These are phyloP conservation scores for Cardiospermum halicacabum DNA, from an alignment of 345 rosid species.

Conservation along the genomic window DNA sequence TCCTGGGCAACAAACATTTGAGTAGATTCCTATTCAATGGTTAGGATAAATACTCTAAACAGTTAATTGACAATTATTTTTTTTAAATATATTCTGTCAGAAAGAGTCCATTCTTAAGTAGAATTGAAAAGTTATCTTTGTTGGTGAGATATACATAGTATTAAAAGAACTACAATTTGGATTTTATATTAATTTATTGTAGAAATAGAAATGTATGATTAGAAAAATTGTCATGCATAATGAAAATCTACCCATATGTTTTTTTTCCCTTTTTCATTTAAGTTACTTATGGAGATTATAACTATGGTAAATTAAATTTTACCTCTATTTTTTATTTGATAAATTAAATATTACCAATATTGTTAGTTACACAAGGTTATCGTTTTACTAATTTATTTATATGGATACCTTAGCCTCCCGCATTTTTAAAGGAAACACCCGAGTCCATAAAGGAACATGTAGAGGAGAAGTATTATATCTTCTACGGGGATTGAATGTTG, in stretches of 20 bases:
- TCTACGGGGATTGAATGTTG: conserved; percentile 57
- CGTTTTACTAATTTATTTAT: neutral
- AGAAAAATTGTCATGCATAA: too few species aligned
- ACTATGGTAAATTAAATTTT: neutral
- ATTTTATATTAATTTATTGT: neutral
- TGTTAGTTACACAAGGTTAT: neutral
- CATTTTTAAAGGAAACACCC: conserved; percentile 69
- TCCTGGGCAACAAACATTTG: neutral
- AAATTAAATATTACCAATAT: neutral
- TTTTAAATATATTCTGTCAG: too few species aligned
- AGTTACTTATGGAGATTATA: neutral
- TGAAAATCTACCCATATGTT: too few species aligned
- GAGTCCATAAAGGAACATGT: conserved; percentile 76
- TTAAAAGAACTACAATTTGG: neutral
- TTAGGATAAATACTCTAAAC: too few species aligned
- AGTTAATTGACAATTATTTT: too few species aligned
- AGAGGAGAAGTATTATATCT: conserved; percentile 89
- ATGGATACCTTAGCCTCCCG: conserved; percentile 75
- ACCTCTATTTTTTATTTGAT: too few species aligned
- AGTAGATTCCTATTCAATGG: too few species aligned
- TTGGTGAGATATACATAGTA: neutral
- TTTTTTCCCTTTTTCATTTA: too few species aligned
- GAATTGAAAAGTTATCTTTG: neutral
- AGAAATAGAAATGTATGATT: neutral
- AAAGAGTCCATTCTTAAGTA: too few species aligned